These are phyloP conservation scores for Naganishia friedmannii DNA, from an alignment of 768 basidiomycete species.

Conservation along the genomic window DNA sequence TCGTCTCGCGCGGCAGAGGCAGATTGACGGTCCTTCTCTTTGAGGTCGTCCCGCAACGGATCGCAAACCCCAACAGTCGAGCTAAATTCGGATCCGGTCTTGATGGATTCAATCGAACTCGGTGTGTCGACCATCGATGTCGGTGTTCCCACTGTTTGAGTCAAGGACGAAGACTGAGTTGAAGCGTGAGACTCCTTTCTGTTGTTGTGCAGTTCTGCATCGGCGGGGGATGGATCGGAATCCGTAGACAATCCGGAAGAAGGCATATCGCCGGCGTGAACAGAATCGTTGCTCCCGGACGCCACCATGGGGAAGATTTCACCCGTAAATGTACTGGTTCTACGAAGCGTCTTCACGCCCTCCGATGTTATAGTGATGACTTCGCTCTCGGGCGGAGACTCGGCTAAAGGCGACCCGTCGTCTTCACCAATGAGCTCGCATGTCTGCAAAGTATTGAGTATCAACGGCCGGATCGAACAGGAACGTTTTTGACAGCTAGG, in stretches of 20 bases:
- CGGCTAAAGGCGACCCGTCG: slow-evolving; percentile 30
- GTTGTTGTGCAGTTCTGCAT: slow-evolving; percentile 10
- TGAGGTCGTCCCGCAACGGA: slow-evolving; percentile 8
- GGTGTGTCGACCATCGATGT: slow-evolving; percentile 23
- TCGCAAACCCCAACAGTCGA: background rate
- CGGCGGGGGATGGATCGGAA: slow-evolving; percentile 29
- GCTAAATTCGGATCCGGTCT: slow-evolving; percentile 15
- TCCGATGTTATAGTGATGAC: slow-evolving; percentile 39
- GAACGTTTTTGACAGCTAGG: too few species aligned
- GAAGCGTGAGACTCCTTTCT: slow-evolving; percentile 22
- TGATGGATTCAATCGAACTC: slow-evolving; percentile 11
- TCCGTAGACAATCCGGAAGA: slow-evolving; percentile 23
- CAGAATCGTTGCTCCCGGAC: slow-evolving; percentile 9
- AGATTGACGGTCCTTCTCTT: slow-evolving; percentile 1
- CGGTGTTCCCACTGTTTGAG: slow-evolving; percentile 23
- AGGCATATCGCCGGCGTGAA: slow-evolving; percentile 18
- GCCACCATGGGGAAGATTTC: slow-evolving; percentile 33
- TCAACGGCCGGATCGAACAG: background rate
- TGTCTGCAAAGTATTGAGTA: slow-evolving; percentile 55
- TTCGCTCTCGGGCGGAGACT: background rate
- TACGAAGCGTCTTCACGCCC: slow-evolving; percentile 40
- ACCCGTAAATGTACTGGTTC: slow-evolving; percentile 35
- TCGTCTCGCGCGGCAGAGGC: background rate
- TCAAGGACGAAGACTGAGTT: slow-evolving; percentile 22
- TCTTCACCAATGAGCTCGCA: slow-evolving; percentile 62